A percentile compares a stretch with the other conserved stretches of the same genome.
These are phyloP conservation scores for Talaromyces sp. DNA, from an alignment of 2,329 filamentous ascomycete species.

Conservation along the genomic window DNA sequence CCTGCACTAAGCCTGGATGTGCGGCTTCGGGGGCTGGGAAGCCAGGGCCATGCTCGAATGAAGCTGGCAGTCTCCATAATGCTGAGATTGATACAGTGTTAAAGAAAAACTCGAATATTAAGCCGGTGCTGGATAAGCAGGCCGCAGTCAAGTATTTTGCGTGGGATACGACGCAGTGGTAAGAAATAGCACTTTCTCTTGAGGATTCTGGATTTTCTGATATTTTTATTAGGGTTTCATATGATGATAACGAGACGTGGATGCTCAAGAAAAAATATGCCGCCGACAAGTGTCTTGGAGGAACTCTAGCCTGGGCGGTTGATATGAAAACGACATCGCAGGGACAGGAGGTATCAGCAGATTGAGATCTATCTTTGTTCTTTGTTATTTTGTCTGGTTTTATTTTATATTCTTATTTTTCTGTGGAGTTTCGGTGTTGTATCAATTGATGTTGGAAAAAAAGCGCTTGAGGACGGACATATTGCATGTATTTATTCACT, in stretches of 20 bases:
- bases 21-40: slow-evolving; percentile 16
- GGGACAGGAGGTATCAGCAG: not conserved
- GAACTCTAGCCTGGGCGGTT: slow-evolving; percentile 21
- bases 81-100: slow-evolving; percentile 22
- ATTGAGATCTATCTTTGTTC: not conserved
- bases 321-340: slow-evolving; percentile 9
- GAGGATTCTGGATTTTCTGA: not conserved
- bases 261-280: slow-evolving; percentile 32
- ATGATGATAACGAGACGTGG: slow-evolving; percentile 34
- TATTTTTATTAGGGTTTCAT: slow-evolving; percentile 18
- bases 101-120: slow-evolving; percentile 12
- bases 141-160: slow-evolving; percentile 15
- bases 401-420: not conserved
- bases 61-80: slow-evolving; percentile 18
- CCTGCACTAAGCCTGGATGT: slow-evolving; percentile 20
- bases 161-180: slow-evolving; percentile 14
- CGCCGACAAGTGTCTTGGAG: slow-evolving; percentile 26
- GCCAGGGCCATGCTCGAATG: slow-evolving; percentile 17
- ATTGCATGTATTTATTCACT: not conserved
- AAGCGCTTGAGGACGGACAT: not conserved
- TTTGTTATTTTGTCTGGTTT: not conserved
- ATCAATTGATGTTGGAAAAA: not conserved
- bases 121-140: slow-evolving; percentile 15
- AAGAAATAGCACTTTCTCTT: not conserved
- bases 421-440: not conserved